Evolutionary conservation across 2,329 filamentous ascomycete genomes (phyloP), one percentile per base, ranked within the genome.

Genomic region (Aspergillus transmontanensis): DNA sequence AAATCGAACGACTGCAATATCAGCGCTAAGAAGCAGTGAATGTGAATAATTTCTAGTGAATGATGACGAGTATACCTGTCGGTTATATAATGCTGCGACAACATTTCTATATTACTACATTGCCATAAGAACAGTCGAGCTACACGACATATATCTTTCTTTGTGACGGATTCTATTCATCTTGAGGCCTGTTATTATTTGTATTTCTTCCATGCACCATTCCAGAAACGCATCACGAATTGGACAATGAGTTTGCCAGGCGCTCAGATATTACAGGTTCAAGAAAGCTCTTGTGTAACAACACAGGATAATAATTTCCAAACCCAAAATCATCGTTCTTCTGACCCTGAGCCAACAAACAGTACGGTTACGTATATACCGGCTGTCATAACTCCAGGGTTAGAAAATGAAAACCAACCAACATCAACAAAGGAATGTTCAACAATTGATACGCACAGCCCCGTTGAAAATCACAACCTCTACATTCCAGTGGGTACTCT

Each of bases 401-500:
- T 12, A 55, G 7, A 12, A 41, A 26, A 39, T 21, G 6, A 32
- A 39, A 28, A 14, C n/a, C 14, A 7, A 21, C n/a, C 32, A 55
- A 26, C 21, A 21, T 21, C 46, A 41, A 21, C n/a, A 7, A n/a
- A 14, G 36, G 12, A 30, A n/a, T 9, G 11, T 21, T 12, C 28
- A 28, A 9, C 41, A 59, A 34, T n/a, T 60, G 10, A 60, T 14
- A 51, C 7, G 2, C 57, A 62, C 11, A 34, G 39, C 4, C 30
- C 58, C 21, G 41, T 67, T 16, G 63, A 64, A 46, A 66, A 71
- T 19, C 21, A 68, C 23, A 57, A 62, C 7, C 58, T 67, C 12
- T 77, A 73, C 51, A 71, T 79, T 28, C 69, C 74, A 14, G 72
- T 76, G n/a, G 76, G 76, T 6, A 65, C 75, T 26, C 57, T 79